A percentile compares a stretch with the other conserved stretches of the same genome.
Conservation (phyloP, 2,329 filamentous ascomycete genomes). For the Alternaria burnsii region DNA sequence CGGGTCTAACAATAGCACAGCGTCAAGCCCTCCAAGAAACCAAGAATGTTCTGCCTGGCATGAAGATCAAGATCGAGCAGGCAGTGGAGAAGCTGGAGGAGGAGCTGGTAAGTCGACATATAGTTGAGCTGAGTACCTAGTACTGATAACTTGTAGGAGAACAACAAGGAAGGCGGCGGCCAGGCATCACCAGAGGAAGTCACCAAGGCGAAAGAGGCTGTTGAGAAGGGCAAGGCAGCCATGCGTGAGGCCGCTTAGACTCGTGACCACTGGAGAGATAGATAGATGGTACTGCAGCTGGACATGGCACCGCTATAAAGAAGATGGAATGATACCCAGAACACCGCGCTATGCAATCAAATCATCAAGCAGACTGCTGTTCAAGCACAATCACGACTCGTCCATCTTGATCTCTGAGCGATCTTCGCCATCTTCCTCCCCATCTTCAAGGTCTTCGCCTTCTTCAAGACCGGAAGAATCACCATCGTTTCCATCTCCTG, state of each 20-base stretch:
- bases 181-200: slow-evolving; percentile 54
- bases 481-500: slow-evolving; percentile 34
- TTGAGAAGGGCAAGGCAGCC: slow-evolving; percentile 52
- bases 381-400: slow-evolving; percentile 31
- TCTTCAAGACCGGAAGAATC: slow-evolving; percentile 47
- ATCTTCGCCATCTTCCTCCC: slow-evolving; percentile 40
- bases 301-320: slow-evolving; percentile 5
- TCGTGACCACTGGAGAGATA: neutral
- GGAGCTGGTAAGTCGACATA: slow-evolving; percentile 68
- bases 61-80: slow-evolving; percentile 75
- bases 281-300: neutral
- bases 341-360: slow-evolving; percentile 48
- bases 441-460: slow-evolving; percentile 44
- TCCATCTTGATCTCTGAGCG: slow-evolving; percentile 39
- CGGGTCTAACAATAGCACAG: slow-evolving; percentile 56
- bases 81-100: slow-evolving; percentile 78
- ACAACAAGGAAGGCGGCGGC: slow-evolving; percentile 51
- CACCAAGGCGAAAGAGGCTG: slow-evolving; percentile 55
- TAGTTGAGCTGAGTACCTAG: too few relatives aligned
- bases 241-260: slow-evolving; percentile 45
- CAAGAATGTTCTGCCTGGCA: slow-evolving; percentile 77
- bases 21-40: slow-evolving; percentile 86
- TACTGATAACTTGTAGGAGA: slow-evolving; percentile 46
- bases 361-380: slow-evolving; percentile 1
- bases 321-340: slow-evolving; percentile 27